Base-by-base conservation (phyloP, 768 basidiomycete species). In the Hebeloma cylindrosporum region DNA sequence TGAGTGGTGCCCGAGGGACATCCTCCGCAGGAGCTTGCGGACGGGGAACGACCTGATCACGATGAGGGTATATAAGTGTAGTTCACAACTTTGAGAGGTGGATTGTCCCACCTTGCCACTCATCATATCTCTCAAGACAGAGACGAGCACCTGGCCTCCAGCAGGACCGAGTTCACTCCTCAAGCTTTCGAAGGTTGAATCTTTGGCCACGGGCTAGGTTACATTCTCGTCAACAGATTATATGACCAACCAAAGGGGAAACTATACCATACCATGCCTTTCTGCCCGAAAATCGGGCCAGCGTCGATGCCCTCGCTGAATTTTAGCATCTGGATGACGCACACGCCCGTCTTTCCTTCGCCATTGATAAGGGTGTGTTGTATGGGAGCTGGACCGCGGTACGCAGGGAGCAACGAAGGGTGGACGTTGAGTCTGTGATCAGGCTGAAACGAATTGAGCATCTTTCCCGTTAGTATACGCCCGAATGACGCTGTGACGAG, bases 401-500 rank as follows among this genome's bases (percentile, higher is more conserved):
- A 93, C 20, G 74, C 70, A 0, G 93, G 93, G 25, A 97, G 74
- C 0, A 92, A 68, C 26, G 93, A 94, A 0, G 93, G 92, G 56
- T 97, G 93, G 5, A 97, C 80, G 57, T 97, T 96, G 27, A 97
- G 69, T 17, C 85, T 70, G 34, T 79, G 77, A 0, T 63, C 56
- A 0, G 70, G 69, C 0, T 67, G 73, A 57, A 95, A 95, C 29
- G 74, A 69, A 10, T 69, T 59, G 11, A 96, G 77, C 40, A 88
- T 68, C 2, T 70, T 57, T 4, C 69, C 60, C 0, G 89, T 77
- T 9, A 97, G 75, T 52, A 94, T 92, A 34, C 87, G 85, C 0
- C 93, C 93, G 51, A 95, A 95, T 0, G 93, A 95, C 5, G 93
- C 90, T 0, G 93, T 93, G 5, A 97, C 58, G 7, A 96, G 72